A percentile compares a stretch with the other conserved stretches of the same genome.
Conservation (phyloP, 2,329 filamentous ascomycete species). For the Neospermospora avenae region DNA sequence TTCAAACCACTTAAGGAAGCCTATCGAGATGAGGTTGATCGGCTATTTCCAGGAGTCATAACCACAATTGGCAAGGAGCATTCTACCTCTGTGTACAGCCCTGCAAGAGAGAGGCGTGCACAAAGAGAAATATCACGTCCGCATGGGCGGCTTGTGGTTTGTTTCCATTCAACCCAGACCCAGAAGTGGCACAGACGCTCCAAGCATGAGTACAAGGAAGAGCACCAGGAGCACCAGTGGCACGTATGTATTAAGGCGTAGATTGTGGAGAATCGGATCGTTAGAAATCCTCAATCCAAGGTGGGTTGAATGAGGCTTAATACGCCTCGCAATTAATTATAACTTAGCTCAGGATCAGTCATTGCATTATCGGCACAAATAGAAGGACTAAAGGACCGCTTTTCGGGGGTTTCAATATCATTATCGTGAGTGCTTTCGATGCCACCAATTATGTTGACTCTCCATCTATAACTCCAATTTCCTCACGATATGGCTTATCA, state of each 20-base stretch:
- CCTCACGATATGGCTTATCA: too few species aligned
- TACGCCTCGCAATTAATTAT: too few species aligned
- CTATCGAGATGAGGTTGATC: conserved; percentile 27
- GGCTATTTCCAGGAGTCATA: conserved; percentile 24
- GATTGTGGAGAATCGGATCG: not conserved
- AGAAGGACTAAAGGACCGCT: too few species aligned
- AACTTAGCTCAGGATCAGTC: too few species aligned
- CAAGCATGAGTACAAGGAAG: conserved; percentile 18
- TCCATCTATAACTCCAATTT: too few species aligned
- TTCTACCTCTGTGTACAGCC: conserved; percentile 24
- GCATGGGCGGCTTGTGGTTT: conserved; percentile 24
- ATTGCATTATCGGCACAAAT: too few species aligned
- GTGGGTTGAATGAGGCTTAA: too few species aligned
- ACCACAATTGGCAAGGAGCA: conserved; percentile 25
- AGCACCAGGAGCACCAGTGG: not conserved
- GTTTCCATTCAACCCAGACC: conserved; percentile 14
- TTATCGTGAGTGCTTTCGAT: too few species aligned
- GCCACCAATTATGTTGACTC: too few species aligned
- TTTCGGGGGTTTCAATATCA: too few species aligned
- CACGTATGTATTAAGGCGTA: not conserved
- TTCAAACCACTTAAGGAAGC: conserved; percentile 27
- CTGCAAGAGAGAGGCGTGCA: conserved; percentile 18
- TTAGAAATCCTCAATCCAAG: too few species aligned
- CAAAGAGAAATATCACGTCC: conserved; percentile 31
- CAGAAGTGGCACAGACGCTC: conserved; percentile 21